These are phyloP conservation scores for Cadophora sp. DNA, from an alignment of 2,329 filamentous ascomycete species.

Conservation along the genomic window DNA sequence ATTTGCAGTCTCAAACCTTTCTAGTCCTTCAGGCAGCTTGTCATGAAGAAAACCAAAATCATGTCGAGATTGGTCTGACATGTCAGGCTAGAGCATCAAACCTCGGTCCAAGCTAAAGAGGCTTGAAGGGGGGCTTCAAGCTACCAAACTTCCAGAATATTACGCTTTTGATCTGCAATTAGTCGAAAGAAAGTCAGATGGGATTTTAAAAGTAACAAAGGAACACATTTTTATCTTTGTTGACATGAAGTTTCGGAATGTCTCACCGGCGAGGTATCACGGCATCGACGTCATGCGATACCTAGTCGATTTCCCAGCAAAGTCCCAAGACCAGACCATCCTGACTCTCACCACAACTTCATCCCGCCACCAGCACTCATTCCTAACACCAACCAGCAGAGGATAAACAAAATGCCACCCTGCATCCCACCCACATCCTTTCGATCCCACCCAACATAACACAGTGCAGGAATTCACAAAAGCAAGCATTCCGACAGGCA, in stretches of 20 bases:
- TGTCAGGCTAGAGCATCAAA: background rate
- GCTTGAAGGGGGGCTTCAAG: background rate
- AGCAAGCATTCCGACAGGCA: background rate
- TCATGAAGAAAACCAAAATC: no score
- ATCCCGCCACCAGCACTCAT: constrained; percentile 19
- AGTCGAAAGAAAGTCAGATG: background rate
- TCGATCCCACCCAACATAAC: constrained; percentile 4
- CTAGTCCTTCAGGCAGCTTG: no score
- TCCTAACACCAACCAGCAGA: background rate
- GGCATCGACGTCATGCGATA: constrained; percentile 29
- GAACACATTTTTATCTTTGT: background rate
- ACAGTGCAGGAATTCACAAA: background rate
- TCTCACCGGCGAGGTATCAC: constrained; percentile 15
- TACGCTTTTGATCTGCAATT: background rate
- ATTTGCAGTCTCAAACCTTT: no score
- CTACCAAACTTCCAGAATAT: background rate
- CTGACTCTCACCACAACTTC: constrained; percentile 3
- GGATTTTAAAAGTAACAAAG: background rate
- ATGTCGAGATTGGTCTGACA: background rate
- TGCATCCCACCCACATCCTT: constrained; percentile 1
- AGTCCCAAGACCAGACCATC: constrained; percentile 13
- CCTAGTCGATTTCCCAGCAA: constrained; percentile 19
- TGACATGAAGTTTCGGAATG: background rate
- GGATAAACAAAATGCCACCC: constrained; percentile 11
- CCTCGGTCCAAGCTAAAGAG: background rate